These are phyloP conservation scores for Penicillium paneum DNA, from an alignment of 2,329 filamentous ascomycete genomes.

Conservation along the genomic window DNA sequence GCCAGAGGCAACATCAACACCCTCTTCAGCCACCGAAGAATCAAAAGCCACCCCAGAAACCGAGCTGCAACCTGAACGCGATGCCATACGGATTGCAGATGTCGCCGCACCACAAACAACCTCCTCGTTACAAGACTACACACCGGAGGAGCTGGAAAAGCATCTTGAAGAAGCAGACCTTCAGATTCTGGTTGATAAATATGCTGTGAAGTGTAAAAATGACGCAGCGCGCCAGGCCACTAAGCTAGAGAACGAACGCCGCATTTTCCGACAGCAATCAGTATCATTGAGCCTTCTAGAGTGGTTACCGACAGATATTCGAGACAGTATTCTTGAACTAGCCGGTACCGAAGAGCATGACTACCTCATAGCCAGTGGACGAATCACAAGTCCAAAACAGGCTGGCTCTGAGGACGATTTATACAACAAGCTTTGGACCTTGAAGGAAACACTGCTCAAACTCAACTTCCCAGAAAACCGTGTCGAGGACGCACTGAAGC, in stretches of 20 bases:
- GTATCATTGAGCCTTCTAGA: conserved; percentile 68
- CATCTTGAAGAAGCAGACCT: conserved; percentile 89
- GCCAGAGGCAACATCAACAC: conserved; percentile 35
- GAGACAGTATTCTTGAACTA: conserved; percentile 73
- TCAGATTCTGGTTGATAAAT: conserved; percentile 80
- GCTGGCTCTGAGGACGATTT: conserved; percentile 70
- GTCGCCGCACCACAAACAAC: conserved; percentile 16
- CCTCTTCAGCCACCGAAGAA: conserved; percentile 28
- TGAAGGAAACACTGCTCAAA: conserved; percentile 68
- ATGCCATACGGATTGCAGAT: conserved; percentile 16
- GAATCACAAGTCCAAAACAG: conserved; percentile 33
- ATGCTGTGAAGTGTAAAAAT: conserved; percentile 72
- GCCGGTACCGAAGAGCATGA: conserved; percentile 41
- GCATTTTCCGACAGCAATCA: conserved; percentile 75
- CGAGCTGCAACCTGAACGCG: conserved; percentile 25
- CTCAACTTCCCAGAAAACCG: conserved; percentile 65
- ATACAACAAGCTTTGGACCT: conserved; percentile 75
- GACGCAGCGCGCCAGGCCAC: conserved; percentile 73
- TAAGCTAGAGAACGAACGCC: conserved; percentile 79
- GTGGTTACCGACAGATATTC: conserved; percentile 77
- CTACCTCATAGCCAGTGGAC: conserved; percentile 31
- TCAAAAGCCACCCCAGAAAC: conserved; percentile 32
- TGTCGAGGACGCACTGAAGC: conserved; percentile 62
- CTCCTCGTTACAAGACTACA: conserved; percentile 55
- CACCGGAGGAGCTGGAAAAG: conserved; percentile 82